Conservation (phyloP, 176 grass and related monocot species). For the Cenchrus americanus region DNA sequence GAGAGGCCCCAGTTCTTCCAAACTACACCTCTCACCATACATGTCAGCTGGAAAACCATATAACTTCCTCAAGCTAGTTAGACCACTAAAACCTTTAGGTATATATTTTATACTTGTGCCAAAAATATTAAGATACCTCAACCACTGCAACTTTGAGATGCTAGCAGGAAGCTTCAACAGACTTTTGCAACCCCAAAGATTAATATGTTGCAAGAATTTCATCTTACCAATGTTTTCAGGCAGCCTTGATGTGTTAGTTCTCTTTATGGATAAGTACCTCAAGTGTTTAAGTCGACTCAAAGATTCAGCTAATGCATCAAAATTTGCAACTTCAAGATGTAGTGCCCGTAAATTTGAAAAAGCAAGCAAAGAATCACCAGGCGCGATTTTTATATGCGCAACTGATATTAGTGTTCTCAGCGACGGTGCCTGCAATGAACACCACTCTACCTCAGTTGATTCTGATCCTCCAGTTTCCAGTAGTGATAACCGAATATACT, state of each 20-base stretch:
- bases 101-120: not conserved
- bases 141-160: not conserved
- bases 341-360: conserved; percentile 19
- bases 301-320: not conserved
- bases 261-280: conserved; percentile 14
- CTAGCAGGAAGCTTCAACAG: conserved; percentile 22
- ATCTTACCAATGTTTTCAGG: conserved; percentile 27
- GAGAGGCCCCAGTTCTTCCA: conserved; percentile 29
- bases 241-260: not conserved
- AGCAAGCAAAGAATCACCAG: not conserved
- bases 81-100: not conserved
- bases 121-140: not conserved
- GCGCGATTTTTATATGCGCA: conserved; percentile 3
- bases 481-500: conserved; percentile 20
- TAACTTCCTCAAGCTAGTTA: conserved; percentile 19
- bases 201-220: conserved; percentile 40
- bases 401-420: conserved; percentile 39
- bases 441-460: not conserved
- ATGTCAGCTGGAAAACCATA: not conserved
- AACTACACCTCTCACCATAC: conserved; percentile 21
- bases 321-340: not conserved
- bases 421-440: not conserved
- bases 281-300: conserved; percentile 44
- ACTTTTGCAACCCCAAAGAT: not conserved
- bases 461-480: not conserved